These are phyloP conservation scores for Russula abietina DNA, from an alignment of 768 basidiomycete species.

Conservation along the genomic window DNA sequence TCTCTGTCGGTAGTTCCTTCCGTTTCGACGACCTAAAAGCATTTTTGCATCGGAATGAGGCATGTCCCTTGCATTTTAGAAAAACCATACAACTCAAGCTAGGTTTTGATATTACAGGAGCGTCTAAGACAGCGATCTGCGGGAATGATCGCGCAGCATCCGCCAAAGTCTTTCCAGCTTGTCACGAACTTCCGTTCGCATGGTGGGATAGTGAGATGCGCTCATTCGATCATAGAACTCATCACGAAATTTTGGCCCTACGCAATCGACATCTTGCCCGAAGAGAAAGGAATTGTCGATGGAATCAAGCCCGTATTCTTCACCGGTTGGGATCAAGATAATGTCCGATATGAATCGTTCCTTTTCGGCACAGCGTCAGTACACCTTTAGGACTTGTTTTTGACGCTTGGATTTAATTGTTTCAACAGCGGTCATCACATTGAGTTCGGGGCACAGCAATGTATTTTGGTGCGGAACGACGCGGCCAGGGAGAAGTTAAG, in stretches of 20 bases:
- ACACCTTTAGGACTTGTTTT: background rate
- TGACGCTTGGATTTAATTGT: background rate
- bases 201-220: conserved; percentile 33
- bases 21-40: conserved; percentile 65
- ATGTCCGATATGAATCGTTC: conserved; percentile 33
- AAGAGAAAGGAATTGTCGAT: conserved; percentile 32
- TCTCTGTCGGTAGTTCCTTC: conserved; percentile 64
- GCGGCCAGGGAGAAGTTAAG: conserved; percentile 29
- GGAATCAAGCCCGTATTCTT: conserved; percentile 31
- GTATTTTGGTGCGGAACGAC: conserved; percentile 35
- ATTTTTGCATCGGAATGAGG: conserved; percentile 56
- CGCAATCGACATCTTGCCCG: conserved; percentile 31
- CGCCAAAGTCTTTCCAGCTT: conserved; percentile 31
- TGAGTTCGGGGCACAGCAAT: conserved; percentile 31
- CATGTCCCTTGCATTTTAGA: conserved; percentile 22
- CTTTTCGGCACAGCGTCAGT: conserved; percentile 31
- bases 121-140: background rate
- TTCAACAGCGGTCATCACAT: conserved; percentile 22
- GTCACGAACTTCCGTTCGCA: conserved; percentile 35
- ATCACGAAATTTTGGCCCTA: conserved; percentile 32
- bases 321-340: conserved; percentile 28
- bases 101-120: background rate
- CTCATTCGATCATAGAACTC: conserved; percentile 31
- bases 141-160: background rate
- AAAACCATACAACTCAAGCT: background rate